A percentile compares a stretch with the other conserved stretches of the same genome.
Evolutionary conservation across 306 rosid genomes (phyloP).

Genomic region (Pterocarpus macrocarpus): DNA sequence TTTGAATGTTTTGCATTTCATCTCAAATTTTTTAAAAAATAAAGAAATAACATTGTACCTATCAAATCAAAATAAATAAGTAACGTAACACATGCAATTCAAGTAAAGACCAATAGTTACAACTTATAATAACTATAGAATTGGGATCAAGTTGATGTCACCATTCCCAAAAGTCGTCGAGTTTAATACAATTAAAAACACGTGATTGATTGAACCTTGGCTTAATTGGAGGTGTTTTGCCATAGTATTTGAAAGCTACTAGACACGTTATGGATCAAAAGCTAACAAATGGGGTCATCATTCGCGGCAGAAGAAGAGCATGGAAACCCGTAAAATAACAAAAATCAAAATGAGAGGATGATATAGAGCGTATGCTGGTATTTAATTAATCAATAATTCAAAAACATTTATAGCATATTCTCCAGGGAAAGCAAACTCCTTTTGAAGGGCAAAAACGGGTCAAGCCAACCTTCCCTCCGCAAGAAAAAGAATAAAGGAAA

Average conservation of each 20-base stretch:
- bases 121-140: too few species aligned
- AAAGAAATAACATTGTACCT: too few species aligned
- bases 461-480: neutral
- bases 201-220: neutral
- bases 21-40: too few species aligned
- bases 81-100: neutral
- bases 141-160: slow-evolving; percentile 11
- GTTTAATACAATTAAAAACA: neutral
- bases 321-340: neutral
- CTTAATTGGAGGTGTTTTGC: neutral
- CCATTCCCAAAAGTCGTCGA: neutral
- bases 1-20: neutral
- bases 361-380: neutral
- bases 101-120: too few species aligned
- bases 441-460: slow-evolving; percentile 6
- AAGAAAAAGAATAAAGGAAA: neutral
- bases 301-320: neutral
- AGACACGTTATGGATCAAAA: neutral
- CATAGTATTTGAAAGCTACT: slow-evolving; percentile 10
- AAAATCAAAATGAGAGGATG: neutral
- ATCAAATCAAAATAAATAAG: neutral
- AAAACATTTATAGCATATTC: neutral
- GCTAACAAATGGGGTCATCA: neutral
- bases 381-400: neutral
- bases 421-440: neutral